Evolutionary conservation across 139 green algal species (phyloP).

Genomic region (Coelastrella sp.): DNA sequence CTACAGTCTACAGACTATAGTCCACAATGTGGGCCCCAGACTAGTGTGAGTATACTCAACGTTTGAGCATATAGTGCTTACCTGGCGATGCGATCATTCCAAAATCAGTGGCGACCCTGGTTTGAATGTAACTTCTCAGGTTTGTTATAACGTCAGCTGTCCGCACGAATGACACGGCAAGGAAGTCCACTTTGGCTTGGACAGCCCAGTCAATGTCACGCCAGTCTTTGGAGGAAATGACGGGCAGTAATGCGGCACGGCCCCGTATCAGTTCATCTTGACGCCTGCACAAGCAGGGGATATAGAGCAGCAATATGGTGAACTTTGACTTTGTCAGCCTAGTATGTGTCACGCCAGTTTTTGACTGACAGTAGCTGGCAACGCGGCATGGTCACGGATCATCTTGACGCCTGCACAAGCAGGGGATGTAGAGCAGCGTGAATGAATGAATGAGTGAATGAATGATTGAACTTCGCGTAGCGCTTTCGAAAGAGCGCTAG

Average conservation of each 20-base stretch:
- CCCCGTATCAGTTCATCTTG: slow-evolving; percentile 74
- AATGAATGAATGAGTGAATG: no score
- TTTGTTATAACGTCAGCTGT: slow-evolving; percentile 79
- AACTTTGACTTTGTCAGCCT: slow-evolving; percentile 12
- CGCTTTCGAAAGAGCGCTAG: no score
- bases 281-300: slow-evolving; percentile 43
- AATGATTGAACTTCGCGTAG: no score
- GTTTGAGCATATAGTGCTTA: no score
- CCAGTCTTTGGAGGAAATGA: slow-evolving; percentile 91
- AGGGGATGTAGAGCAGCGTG: background rate
- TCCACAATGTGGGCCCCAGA: no score
- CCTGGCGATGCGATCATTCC: no score
- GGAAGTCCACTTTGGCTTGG: slow-evolving; percentile 70
- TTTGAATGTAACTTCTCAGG: slow-evolving; percentile 78
- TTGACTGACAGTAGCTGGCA: slow-evolving; percentile 89
- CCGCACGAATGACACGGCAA: slow-evolving; percentile 88
- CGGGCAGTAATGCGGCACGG: slow-evolving; percentile 82
- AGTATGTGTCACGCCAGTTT: slow-evolving; percentile 92
- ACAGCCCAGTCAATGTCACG: slow-evolving; percentile 82
- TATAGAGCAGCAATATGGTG: slow-evolving; percentile 76
- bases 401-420: slow-evolving; percentile 57
- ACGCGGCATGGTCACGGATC: slow-evolving; percentile 77
- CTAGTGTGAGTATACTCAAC: no score
- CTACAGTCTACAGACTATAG: no score
- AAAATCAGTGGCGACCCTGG: slow-evolving; percentile 32